Conservation (phyloP, 2,329 filamentous ascomycete species). For the Arthroderma sp. region DNA sequence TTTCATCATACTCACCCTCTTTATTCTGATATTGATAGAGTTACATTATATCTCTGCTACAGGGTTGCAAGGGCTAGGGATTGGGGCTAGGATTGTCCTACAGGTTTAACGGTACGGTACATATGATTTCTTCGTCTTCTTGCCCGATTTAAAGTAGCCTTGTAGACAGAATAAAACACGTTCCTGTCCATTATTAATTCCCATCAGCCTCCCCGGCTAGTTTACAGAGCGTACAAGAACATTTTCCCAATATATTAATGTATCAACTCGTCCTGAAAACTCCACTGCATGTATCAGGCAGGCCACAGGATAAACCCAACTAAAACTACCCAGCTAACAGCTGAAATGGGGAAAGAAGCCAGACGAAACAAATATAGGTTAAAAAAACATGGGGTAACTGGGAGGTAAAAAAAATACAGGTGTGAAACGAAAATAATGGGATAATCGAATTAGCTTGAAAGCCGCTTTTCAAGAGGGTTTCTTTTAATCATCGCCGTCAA, state of each 20-base stretch:
- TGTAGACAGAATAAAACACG: background rate
- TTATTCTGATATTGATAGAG: background rate
- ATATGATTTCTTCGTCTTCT: background rate
- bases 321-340: constrained; percentile 1
- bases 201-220: background rate
- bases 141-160: background rate
- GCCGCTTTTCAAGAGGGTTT: constrained; percentile 34
- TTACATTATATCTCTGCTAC: background rate
- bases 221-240: background rate
- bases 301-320: background rate
- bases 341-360: background rate
- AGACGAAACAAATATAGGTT: background rate
- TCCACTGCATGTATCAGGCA: background rate
- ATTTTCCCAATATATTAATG: constrained; percentile 1
- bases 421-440: background rate
- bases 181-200: background rate
- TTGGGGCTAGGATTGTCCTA: background rate
- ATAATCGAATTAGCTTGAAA: background rate
- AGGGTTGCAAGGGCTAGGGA: background rate
- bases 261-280: background rate
- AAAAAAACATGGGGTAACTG: background rate
- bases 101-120: background rate
- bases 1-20: background rate
- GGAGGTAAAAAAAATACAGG: background rate
- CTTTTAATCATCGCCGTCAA: constrained; percentile 14